Evolutionary conservation across 2,329 filamentous ascomycete species (phyloP).

Genomic region (Xylaria arbuscula): DNA sequence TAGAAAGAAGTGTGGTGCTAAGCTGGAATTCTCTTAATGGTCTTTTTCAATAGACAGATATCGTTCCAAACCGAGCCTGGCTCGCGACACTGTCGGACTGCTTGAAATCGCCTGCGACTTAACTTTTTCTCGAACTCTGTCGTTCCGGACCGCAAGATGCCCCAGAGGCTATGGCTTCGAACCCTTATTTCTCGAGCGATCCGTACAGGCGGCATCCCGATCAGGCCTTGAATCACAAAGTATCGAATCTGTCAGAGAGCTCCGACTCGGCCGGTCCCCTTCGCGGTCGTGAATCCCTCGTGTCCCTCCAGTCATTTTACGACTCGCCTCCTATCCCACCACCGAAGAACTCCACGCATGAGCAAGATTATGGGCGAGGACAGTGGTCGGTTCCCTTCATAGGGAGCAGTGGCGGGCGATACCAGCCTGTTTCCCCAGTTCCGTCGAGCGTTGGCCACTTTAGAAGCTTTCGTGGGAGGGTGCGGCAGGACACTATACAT

Average conservation of each 20-base stretch:
- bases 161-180: conserved; percentile 44
- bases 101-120: neutral
- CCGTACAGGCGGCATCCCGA: conserved; percentile 35
- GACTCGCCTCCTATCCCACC: conserved; percentile 38
- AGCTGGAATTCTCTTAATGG: neutral
- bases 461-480: conserved; percentile 43
- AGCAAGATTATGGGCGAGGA: conserved; percentile 38
- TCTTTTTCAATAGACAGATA: neutral
- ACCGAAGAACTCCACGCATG: conserved; percentile 21
- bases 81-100: conserved; percentile 1
- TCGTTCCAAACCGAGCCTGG: neutral
- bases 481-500: conserved; percentile 45
- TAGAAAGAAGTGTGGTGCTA: conserved; percentile 8
- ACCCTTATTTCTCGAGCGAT: conserved; percentile 38
- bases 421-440: conserved; percentile 41
- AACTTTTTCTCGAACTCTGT: neutral
- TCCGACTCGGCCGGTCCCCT: conserved; percentile 40
- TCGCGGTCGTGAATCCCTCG: conserved; percentile 49
- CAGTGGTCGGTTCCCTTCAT: conserved; percentile 45
- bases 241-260: conserved; percentile 48
- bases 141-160: conserved; percentile 35
- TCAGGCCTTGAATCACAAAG: conserved; percentile 46
- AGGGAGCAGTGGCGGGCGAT: conserved; percentile 40
- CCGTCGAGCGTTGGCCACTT: conserved; percentile 40
- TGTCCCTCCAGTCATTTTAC: conserved; percentile 48